A percentile compares a stretch with the other conserved stretches of the same genome.
phyloP scores from a whole-genome alignment of 2,329 filamentous ascomycete genomes.

The Sporothrix curviconia region DNA sequence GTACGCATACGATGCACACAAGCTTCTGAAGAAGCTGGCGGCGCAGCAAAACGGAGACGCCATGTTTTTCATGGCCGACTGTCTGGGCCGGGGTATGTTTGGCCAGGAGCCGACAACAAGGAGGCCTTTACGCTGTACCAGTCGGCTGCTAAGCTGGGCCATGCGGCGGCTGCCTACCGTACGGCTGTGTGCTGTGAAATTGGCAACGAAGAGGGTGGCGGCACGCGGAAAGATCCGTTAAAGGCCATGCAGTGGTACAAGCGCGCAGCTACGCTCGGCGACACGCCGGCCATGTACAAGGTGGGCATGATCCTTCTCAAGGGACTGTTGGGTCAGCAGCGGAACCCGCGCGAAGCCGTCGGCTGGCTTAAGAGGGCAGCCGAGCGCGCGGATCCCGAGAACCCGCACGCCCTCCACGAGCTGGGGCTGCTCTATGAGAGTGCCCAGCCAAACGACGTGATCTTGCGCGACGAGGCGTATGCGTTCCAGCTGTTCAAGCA shows the following conservation, averaged over 20 bases:
- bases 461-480: slow-evolving; percentile 76
- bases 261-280: slow-evolving; percentile 80
- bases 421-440: slow-evolving; percentile 62
- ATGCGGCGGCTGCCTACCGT: slow-evolving; percentile 81
- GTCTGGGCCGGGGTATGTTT: slow-evolving; percentile 73
- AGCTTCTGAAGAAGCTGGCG: slow-evolving; percentile 83
- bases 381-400: slow-evolving; percentile 78
- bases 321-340: slow-evolving; percentile 79
- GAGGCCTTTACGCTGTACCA: slow-evolving; percentile 93
- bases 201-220: slow-evolving; percentile 87
- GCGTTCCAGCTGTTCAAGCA: slow-evolving; percentile 76
- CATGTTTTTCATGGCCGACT: slow-evolving; percentile 91
- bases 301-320: slow-evolving; percentile 94
- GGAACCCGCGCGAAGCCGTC: slow-evolving; percentile 77
- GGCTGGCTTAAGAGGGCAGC: slow-evolving; percentile 91
- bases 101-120: slow-evolving; percentile 78
- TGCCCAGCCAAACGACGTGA: slow-evolving; percentile 59
- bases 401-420: slow-evolving; percentile 92
- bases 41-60: slow-evolving; percentile 69
- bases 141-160: slow-evolving; percentile 82
- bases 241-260: slow-evolving; percentile 99
- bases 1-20: slow-evolving; percentile 79
- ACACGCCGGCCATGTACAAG: slow-evolving; percentile 96
- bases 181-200: slow-evolving; percentile 97
- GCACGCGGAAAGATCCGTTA: slow-evolving; percentile 80